Base-by-base conservation (phyloP, 2,329 filamentous ascomycete species). In the Fusarium euwallaceae region DNA sequence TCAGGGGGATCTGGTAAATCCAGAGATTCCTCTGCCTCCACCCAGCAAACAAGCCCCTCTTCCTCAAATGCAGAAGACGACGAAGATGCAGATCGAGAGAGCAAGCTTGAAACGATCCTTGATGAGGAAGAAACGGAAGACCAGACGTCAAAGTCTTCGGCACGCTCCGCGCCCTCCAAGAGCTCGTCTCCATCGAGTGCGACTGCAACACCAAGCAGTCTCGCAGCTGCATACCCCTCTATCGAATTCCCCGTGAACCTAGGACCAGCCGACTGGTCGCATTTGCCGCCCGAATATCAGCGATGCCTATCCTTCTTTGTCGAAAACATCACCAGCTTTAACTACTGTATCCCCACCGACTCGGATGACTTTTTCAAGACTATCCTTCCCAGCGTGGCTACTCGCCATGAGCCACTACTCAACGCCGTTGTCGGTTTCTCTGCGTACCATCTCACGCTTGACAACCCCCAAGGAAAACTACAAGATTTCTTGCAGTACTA, bases 381-480 rank as follows among this genome's bases (percentile, higher is more conserved):
- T 11, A 91, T 90, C 8, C 88, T 98, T 51, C 87, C 95, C 22
- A 91, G 91, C 45, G 86, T 93, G 64, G 95, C 96, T 0, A 81
- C 95, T 59, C 89, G 89, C 11, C 81, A 95, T 80, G 93, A 98
- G 71, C 91, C 95, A 8, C 86, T 98, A 12, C 88, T 98, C 6
- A 95, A 98, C 81, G 95, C 95, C 1, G 85, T 98, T 6, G 93
- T 95, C 11, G 95, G 93, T 0, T 98, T 98, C 81, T 89, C 96
- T 12, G 94, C 95, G 0, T 98, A 98, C 79, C 95, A 97, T 76
- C 89, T 93, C 75, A 93, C 93, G 2, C 82, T 98, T 59, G 88
- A 88, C 43, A 90, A 92, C 59, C 90, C 92, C 1, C 86, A 92
- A 59, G 94, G 93, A 24, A 92, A 92, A 74, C 91, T 98, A 29